Evolutionary conservation across 164 flowering plant genomes (phyloP).

Genomic region (Magnolia kwangsiensis): DNA sequence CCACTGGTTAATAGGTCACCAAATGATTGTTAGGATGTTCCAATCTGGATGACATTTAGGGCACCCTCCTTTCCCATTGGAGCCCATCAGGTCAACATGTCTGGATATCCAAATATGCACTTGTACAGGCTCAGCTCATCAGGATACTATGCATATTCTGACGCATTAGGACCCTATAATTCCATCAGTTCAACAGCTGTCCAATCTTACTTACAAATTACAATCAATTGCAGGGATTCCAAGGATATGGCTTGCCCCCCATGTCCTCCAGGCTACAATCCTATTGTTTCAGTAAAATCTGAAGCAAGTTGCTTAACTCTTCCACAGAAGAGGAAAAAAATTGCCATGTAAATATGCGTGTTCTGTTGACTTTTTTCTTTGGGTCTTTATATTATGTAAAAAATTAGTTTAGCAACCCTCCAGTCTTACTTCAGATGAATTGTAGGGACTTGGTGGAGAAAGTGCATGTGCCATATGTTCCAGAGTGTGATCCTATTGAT

Average conservation of each 20-base stretch:
- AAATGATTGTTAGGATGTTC: no score
- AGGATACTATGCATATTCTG: neutral
- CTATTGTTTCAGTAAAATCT: neutral
- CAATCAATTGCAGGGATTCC: neutral
- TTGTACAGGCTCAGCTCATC: neutral
- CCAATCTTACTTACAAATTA: neutral
- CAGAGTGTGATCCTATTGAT: constrained; percentile 2
- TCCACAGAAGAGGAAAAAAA: neutral
- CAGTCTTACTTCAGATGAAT: neutral
- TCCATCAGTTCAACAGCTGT: neutral
- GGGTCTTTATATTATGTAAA: neutral
- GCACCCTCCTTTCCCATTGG: neutral
- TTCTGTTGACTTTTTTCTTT: neutral
- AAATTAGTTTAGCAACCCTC: neutral
- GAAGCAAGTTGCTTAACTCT: neutral
- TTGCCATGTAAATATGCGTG: neutral
- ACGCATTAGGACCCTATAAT: neutral
- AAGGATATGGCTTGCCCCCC: neutral
- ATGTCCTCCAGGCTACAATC: neutral
- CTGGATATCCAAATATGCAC: neutral
- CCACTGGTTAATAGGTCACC: no score
- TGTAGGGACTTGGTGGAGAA: neutral
- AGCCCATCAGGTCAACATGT: no score
- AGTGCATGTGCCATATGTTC: neutral
- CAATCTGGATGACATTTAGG: no score